Evolutionary conservation across 2,329 filamentous ascomycete genomes (phyloP), one percentile per base, ranked within the genome.

Genomic region (Cryphonectria parasitica): DNA sequence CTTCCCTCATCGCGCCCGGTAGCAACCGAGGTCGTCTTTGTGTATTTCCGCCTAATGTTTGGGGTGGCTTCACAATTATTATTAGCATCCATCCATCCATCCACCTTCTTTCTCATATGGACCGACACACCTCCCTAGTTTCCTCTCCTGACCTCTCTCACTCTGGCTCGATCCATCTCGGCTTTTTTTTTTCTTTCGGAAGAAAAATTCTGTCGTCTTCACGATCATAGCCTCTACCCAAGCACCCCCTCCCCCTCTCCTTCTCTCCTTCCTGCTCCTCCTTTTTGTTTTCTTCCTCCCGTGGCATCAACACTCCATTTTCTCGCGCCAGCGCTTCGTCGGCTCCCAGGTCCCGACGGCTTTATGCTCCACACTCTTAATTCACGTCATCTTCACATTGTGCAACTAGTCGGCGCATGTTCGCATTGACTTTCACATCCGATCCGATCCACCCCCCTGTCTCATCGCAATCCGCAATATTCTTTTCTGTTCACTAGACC

Each of bases 11-110:
- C 54, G 28, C n/a, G 31, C 49, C 31, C 58, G 34, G 39, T 28
- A 54, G 56, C 31, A 41, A 1, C 66, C 56, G 43, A 25, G 66
- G 19, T 63, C 22, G 25, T 68, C 41, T 62, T 39, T 22, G 45
- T 49, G 22, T 49, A 49, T 49, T 49, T 22, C 66, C 28, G 66
- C 66, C 41, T 49, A 28, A 36, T 10, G 28, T 63, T 62, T 61
- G 43, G 45, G 58, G 66, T 52, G 10, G 58, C 66, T 61, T 67
- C 34, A 60, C 54, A 49, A 61, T 67, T 60, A 67, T 67, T 67
- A 67, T 67, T 61, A 60, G 65, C 34, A 52, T 15, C 65, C 64
- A n/a, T 66, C 49, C 36, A 39, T 54, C 64, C 63, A 65, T 64
- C 63, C 63, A 64, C 63, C 63, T 45, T 66, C 49, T 41, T 34